Percentiles rank a stretch among this genome's conserved stretches.
Evolutionary conservation across 805 yeast genomes (phyloP).

Genomic region (Candida michaelii): DNA sequence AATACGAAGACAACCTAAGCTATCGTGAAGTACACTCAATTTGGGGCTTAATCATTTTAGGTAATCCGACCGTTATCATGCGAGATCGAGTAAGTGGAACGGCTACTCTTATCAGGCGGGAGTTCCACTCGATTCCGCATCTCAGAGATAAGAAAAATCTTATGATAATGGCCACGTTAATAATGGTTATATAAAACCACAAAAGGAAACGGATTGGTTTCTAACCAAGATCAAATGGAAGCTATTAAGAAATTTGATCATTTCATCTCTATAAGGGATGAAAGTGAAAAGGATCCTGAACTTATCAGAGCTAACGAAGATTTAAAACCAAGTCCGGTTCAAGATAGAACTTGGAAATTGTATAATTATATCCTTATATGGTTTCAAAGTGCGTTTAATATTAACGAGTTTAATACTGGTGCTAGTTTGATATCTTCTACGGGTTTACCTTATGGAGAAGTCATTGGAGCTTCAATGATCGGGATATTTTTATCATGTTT

Average conservation of each 20-base stretch:
- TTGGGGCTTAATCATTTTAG: too few relatives aligned
- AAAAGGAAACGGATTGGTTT: not conserved
- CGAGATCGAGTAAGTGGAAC: too few relatives aligned
- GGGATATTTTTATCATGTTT: constrained; percentile 13
- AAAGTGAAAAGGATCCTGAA: constrained; percentile 9
- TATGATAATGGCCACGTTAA: not conserved
- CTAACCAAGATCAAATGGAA: not conserved
- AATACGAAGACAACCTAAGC: too few relatives aligned
- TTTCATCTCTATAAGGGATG: constrained; percentile 13
- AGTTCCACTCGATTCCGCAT: not conserved
- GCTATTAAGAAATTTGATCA: constrained; percentile 11
- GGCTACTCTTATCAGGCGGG: not conserved
- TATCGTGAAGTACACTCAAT: too few relatives aligned
- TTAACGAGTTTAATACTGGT: constrained; percentile 16
- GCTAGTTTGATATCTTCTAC: constrained; percentile 13
- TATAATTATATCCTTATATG: constrained; percentile 15
- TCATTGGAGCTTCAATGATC: constrained; percentile 14
- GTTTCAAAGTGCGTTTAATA: constrained; percentile 14
- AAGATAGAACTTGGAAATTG: constrained; percentile 16
- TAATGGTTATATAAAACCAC: not conserved
- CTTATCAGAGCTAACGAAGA: constrained; percentile 13
- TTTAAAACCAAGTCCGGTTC: constrained; percentile 15
- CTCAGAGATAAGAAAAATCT: not conserved
- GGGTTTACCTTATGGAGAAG: constrained; percentile 15
- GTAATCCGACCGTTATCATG: too few relatives aligned